Base-by-base conservation (phyloP, 2,329 filamentous ascomycete genomes). In the Pestalotiopsis sp. region DNA sequence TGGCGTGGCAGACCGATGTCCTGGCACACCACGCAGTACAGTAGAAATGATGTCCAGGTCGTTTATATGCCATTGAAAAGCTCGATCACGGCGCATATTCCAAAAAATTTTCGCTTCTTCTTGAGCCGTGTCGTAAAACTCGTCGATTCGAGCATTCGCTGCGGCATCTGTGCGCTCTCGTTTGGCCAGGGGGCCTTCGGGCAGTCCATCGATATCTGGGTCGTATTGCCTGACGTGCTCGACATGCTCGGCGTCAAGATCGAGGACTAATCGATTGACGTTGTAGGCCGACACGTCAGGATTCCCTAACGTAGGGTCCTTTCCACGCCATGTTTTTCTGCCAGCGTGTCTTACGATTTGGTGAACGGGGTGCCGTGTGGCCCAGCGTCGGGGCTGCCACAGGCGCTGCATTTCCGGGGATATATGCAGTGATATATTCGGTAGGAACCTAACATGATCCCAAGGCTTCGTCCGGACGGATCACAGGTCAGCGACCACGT, bases 231-330 rank as follows among this genome's bases (percentile, higher is more conserved):
- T 83, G 52, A 88, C 85, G 61, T 79, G 75, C 1, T 73, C 77
- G 70, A 74, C 82, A 23, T 82, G 80, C 69, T 84, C 81, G 59
- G 84, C 83, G 71, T 88, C 87, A 52, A 89, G 83, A 68, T 89
- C 85, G 52, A 89, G 79, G 2, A 88, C 74, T 12, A 84, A 70
- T 20, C 80, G 66, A 13, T 83, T 80, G 56, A 85, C 77, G 27
- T 83, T 74, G 70, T 83, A 73, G 25, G 45, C 27, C 9, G 56
- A 57, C 17, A 27, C 49, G 5, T 39, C 60, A 9, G 39, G 41
- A 5, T 45, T 38, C 52, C 68, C 66, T 3, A 65, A 61, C 25
- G 13, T 3, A 45, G 66, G 57, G 60, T 70, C 71, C 39, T 69
- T 63, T 66, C 41, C 31, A 38, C 23, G 13, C 52, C 52, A 66